Evolutionary conservation across 2,329 filamentous ascomycete species (phyloP).

Genomic region (Lachnum nothofagi): DNA sequence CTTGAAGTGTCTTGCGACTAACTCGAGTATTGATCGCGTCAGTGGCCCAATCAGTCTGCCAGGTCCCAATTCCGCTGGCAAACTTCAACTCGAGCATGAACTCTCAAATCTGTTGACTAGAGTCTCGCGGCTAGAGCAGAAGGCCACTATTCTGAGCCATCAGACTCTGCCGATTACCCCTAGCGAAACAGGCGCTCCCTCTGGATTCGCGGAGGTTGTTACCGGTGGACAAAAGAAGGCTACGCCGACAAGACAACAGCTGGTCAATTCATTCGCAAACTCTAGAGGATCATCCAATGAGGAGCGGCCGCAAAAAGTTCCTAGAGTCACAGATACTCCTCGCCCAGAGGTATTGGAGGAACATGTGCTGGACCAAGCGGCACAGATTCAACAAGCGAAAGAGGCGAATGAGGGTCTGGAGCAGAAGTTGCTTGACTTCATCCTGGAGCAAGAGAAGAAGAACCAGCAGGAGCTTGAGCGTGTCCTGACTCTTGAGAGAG

Average conservation of each 20-base stretch:
- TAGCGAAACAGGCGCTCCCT: conserved; percentile 66
- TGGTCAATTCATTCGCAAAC: conserved; percentile 30
- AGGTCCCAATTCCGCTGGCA: conserved; percentile 68
- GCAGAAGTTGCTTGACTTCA: conserved; percentile 78
- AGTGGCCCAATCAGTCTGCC: conserved; percentile 57
- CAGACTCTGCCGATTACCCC: conserved; percentile 72
- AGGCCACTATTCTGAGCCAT: conserved; percentile 57
- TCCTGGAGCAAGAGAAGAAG: conserved; percentile 82
- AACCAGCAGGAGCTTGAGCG: conserved; percentile 80
- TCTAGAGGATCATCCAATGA: conserved; percentile 26
- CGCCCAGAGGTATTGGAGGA: conserved; percentile 79
- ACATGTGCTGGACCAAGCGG: conserved; percentile 88
- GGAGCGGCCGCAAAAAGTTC: conserved; percentile 28
- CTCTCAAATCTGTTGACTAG: conserved; percentile 71
- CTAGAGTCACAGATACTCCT: conserved; percentile 64
- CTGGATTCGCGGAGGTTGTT: conserved; percentile 54
- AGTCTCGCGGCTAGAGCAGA: conserved; percentile 77
- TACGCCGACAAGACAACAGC: conserved; percentile 38
- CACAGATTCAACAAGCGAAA: conserved; percentile 80
- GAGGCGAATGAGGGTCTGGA: conserved; percentile 76
- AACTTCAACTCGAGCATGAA: conserved; percentile 75
- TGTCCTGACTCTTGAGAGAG: conserved; percentile 82
- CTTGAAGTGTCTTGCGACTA: conserved; percentile 46
- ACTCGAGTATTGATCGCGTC: conserved; percentile 10
- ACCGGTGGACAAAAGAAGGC: conserved; percentile 32